Evolutionary conservation across 2,329 filamentous ascomycete genomes (phyloP), one percentile per base, ranked within the genome.

Genomic region (Aspergillus jensenii): DNA sequence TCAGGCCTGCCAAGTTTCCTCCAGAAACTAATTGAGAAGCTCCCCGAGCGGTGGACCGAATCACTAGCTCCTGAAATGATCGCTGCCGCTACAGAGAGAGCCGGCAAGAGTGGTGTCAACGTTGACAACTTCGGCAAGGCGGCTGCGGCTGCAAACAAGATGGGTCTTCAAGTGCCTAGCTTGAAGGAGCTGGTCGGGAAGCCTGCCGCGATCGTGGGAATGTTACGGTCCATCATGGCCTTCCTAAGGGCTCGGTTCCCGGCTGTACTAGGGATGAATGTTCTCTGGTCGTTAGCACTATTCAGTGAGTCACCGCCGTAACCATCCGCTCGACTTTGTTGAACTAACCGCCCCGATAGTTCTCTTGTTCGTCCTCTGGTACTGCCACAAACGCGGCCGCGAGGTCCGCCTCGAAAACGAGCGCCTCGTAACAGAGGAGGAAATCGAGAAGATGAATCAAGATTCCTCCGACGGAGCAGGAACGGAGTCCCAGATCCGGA

Each of bases 281-380:
- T 96, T 17, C 81, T 98, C 15, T 91, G 96, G 87, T 95, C 90
- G 62, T 79, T 98, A 63, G 92, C 91, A 0, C 79, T 98, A 1
- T 96, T 96, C 69, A 81, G 91, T 93, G 82, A 82, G 89, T 59
- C n/a, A 23, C 33, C 21, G 9, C 2, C 23, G 9, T n/a, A n/a
- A 7, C 35, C 1, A 41, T n/a, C 3, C 14, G 15, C 27, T 25
- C 4, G 17, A 41, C 11, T 14, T 47, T 23, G 27, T 41, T 45
- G 14, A 9, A 4, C 50, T 63, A 56, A 58, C 37, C 21, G 17
- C 31, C 35, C 8, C 33, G 35, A n/a, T 56, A 90, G 90, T 98
- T 55, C 82, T 98, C 15, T 84, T 99, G 56, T 95, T 96, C 71
- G 91, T 96, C 45, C 87, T 98, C 67, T 99, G 93, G 93, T 99